phyloP scores from a whole-genome alignment of 2,329 filamentous ascomycete species.

The Penicillium concentricum region DNA sequence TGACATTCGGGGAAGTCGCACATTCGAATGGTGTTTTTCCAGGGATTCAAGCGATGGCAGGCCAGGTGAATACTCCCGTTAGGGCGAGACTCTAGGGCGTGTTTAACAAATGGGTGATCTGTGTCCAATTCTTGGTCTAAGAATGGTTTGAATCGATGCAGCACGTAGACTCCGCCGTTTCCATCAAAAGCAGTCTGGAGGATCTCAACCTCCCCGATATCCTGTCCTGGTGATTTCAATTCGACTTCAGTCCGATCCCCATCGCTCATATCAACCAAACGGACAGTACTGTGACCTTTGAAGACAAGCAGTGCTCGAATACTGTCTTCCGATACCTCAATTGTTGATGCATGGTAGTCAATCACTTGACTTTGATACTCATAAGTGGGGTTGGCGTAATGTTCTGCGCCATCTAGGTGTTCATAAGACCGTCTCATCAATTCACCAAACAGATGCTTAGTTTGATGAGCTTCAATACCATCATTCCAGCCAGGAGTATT shows the following conservation, averaged over 20 bases:
- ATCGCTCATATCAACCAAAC: constrained; percentile 25
- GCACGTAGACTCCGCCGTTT: constrained; percentile 26
- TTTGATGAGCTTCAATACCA: constrained; percentile 18
- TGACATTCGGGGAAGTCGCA: constrained; percentile 31
- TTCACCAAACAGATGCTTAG: constrained; percentile 32
- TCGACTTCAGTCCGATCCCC: constrained; percentile 17
- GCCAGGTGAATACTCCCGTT: constrained; percentile 29
- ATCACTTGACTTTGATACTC: constrained; percentile 27
- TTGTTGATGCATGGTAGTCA: constrained; percentile 35
- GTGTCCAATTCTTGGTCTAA: constrained; percentile 19
- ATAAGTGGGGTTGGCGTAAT: constrained; percentile 32
- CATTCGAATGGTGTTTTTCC: constrained; percentile 17
- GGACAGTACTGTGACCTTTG: constrained; percentile 30
- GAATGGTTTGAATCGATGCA: constrained; percentile 34
- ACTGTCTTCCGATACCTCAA: constrained; percentile 20
- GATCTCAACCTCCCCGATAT: constrained; percentile 31
- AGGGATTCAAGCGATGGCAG: constrained; percentile 23
- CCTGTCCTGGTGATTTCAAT: constrained; percentile 23
- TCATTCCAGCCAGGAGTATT: constrained; percentile 33
- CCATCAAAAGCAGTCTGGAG: constrained; percentile 32
- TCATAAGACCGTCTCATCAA: constrained; percentile 31
- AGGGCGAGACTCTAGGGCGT: constrained; percentile 27
- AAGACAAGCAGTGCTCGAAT: constrained; percentile 29
- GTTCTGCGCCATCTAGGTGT: constrained; percentile 39
- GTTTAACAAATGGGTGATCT: constrained; percentile 34